Conservation (phyloP, 192 early-diverging fungal species). For the Lobosporangium transversale region DNA sequence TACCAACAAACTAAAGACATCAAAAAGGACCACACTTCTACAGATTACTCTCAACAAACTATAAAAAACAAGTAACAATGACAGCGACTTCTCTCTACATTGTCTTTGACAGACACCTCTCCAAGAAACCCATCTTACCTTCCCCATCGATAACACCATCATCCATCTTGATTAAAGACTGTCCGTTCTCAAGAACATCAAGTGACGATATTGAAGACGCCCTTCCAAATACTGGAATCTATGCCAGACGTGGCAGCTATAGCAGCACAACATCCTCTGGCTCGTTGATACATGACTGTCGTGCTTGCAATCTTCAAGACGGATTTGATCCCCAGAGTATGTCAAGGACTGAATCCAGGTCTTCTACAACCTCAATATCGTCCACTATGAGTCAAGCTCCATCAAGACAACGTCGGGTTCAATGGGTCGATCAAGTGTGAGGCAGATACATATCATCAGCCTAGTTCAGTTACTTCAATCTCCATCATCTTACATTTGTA, state of each 20-base stretch:
- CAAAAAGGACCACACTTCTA: not conserved
- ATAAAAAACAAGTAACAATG: conserved; percentile 7
- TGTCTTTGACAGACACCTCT: conserved; percentile 39
- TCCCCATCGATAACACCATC: conserved; percentile 23
- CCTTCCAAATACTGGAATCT: not conserved
- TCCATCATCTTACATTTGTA: too few species aligned
- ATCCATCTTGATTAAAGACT: conserved; percentile 41
- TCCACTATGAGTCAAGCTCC: not conserved
- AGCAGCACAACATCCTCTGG: conserved; percentile 10
- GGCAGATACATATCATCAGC: not conserved
- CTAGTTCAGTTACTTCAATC: too few species aligned
- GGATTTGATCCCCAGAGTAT: not conserved
- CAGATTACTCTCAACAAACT: too few species aligned
- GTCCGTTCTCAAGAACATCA: not conserved
- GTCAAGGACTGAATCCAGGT: too few species aligned
- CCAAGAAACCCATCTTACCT: conserved; percentile 23
- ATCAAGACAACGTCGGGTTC: conserved; percentile 10
- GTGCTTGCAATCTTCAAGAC: not conserved
- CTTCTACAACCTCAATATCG: not conserved
- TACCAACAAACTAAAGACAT: not conserved
- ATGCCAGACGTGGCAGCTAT: conserved; percentile 18
- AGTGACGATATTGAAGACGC: not conserved
- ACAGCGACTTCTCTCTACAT: conserved; percentile 17
- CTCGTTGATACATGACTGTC: conserved; percentile 19
- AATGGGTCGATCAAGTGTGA: conserved; percentile 34